Conservation (phyloP, 2,329 filamentous ascomycete genomes). For the Pseudogymnoascus sp. region DNA sequence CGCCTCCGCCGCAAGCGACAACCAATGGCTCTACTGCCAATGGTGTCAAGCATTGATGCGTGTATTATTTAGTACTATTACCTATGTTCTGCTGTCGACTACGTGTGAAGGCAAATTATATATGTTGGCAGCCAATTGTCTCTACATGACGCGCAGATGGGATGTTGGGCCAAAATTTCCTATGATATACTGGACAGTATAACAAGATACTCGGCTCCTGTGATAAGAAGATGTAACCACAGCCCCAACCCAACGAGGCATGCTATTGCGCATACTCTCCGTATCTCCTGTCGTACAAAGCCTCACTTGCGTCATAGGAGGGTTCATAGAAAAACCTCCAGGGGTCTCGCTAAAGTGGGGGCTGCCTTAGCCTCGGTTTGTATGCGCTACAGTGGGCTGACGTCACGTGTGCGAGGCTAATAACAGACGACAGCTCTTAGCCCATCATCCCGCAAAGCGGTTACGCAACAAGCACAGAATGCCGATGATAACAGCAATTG, state of each 20-base stretch:
- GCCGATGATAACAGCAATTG: constrained; percentile 7
- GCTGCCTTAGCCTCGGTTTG: background rate
- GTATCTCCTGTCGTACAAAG: background rate
- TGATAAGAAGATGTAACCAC: background rate
- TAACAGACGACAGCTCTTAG: background rate
- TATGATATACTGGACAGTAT: background rate
- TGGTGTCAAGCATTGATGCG: constrained; percentile 22
- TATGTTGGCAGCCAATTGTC: constrained; percentile 2
- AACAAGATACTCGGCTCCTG: background rate
- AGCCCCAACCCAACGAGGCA: background rate
- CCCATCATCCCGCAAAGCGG: background rate
- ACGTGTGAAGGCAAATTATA: constrained; percentile 6
- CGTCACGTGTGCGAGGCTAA: constrained; percentile 2
- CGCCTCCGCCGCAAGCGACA: constrained; percentile 14
- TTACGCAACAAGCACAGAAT: background rate
- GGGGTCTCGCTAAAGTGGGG: background rate
- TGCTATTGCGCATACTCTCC: background rate
- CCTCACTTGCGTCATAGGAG: constrained; percentile 6
- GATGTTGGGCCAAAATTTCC: background rate
- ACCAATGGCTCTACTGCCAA: constrained; percentile 21
- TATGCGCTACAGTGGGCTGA: background rate
- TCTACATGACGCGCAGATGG: background rate
- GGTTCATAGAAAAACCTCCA: background rate
- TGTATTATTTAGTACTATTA: constrained; percentile 9
- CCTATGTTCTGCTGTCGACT: background rate